Evolutionary conservation across 2,329 filamentous ascomycete species (phyloP).

Genomic region (Neofusicoccum umdonicola): DNA sequence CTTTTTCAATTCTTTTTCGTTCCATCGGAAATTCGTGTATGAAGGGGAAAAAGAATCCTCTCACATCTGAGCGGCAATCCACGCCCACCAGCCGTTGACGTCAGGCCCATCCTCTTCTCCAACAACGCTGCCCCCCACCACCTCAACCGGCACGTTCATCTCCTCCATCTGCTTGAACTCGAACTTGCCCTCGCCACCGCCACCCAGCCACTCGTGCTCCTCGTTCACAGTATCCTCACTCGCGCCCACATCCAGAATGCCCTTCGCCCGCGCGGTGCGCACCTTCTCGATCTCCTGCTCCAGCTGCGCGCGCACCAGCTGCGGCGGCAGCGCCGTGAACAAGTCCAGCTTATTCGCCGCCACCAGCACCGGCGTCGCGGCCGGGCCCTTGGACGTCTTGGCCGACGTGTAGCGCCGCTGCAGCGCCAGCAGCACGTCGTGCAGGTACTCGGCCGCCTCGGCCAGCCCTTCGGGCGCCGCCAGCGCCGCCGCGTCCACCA

Average conservation of each 20-base stretch:
- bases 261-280: slow-evolving; percentile 70
- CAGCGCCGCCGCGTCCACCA: slow-evolving; percentile 72
- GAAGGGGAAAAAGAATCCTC: neutral
- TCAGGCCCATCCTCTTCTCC: slow-evolving; percentile 63
- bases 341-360: slow-evolving; percentile 95
- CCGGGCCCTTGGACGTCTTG: slow-evolving; percentile 57
- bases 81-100: slow-evolving; percentile 83
- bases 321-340: slow-evolving; percentile 83
- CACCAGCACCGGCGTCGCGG: slow-evolving; percentile 71
- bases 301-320: slow-evolving; percentile 69
- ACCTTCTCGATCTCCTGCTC: slow-evolving; percentile 81
- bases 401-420: slow-evolving; percentile 67
- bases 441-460: slow-evolving; percentile 77
- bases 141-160: slow-evolving; percentile 73
- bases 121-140: slow-evolving; percentile 70
- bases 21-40: neutral
- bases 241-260: slow-evolving; percentile 78
- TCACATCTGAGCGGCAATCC: slow-evolving; percentile 76
- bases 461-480: slow-evolving; percentile 52
- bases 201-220: slow-evolving; percentile 69
- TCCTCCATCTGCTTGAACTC: slow-evolving; percentile 79
- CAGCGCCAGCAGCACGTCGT: slow-evolving; percentile 80
- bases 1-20: neutral
- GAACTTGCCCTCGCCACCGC: slow-evolving; percentile 75
- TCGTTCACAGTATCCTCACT: slow-evolving; percentile 59